Base-by-base conservation (phyloP, 108 stramenopile species). In the Poteriospumella lacustris region DNA sequence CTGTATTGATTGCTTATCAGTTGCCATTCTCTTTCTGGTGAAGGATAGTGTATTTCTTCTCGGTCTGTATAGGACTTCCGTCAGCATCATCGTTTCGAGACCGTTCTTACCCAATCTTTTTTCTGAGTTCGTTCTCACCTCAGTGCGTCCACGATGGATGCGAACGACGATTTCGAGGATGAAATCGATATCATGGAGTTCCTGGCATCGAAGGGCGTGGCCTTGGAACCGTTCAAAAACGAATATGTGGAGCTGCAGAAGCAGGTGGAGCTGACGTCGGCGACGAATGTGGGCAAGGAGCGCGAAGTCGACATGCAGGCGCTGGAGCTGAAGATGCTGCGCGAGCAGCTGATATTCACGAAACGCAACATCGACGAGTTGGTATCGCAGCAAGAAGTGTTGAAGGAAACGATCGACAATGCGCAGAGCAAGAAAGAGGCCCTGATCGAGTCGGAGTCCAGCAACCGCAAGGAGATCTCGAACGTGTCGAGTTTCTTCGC, bases 341-440 rank as follows among this genome's bases (percentile, higher is more conserved):
- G 60, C 9, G 60, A 64, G 24, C 60, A 64, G 36, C 3, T 64
- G 28, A 33, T 34, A 31, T 64, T 64, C 24, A 64, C 60, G 28
- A 19, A 34, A 64, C 60, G 60, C 24, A 64, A 64, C 36, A 33
- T 64, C 36, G 60, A 64, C 9, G 60, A 64, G 36, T 64, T 64
- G 36, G 5, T 24, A 31, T 64, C 60, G 9, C 60, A 64, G 24
- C 60, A 64, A 64, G 60, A 64, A 64, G 3, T 64, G 9, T 64
- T 64, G 24, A 64, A 64, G 36, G 60, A 64, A 33, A 64, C 12
- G 5, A 64, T 12, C 9, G 77, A 76, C 24, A 81, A 41, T 19
- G 78, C 69, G 3, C 75, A 78, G 19, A 41, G 38, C 28, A 80
- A 81, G 64, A 76, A 68, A 39, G 80, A 83, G 0, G 0, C 36